Conservation (phyloP, 192 early-diverging fungal species). For the Mortierella claussenii region DNA sequence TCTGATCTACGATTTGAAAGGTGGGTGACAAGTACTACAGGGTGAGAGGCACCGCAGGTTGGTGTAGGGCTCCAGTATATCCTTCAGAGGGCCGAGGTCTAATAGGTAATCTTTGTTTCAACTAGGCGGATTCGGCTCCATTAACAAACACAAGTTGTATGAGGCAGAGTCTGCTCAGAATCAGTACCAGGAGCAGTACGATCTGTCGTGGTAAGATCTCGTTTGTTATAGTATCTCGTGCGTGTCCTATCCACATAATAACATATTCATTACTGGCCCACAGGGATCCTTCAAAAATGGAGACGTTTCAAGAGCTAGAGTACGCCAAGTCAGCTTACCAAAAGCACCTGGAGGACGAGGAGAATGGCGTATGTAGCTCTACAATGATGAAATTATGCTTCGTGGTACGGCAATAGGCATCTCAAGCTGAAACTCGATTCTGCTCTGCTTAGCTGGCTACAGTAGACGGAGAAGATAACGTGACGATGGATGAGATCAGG, state of each 20-base stretch:
- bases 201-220: constrained; percentile 40
- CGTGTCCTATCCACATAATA: no score
- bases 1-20: constrained; percentile 85
- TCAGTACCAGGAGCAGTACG: constrained; percentile 52
- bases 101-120: neutral
- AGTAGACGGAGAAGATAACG: constrained; percentile 52
- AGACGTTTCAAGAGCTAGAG: constrained; percentile 40
- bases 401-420: no score
- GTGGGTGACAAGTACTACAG: constrained; percentile 48
- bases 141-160: constrained; percentile 53
- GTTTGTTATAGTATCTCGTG: neutral
- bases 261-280: neutral
- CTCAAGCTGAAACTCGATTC: neutral
- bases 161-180: constrained; percentile 55
- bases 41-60: no score
- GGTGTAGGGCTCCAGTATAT: neutral
- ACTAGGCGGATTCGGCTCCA: constrained; percentile 56
- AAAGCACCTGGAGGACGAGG: constrained; percentile 38
- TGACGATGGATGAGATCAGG: constrained; percentile 63
- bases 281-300: constrained; percentile 49
- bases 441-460: constrained; percentile 18
- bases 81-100: neutral
- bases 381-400: no score
- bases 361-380: constrained; percentile 37
- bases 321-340: constrained; percentile 37